These are phyloP conservation scores for Ceratonia siliqua DNA, from an alignment of 306 rosid genomes.

Conservation along the genomic window DNA sequence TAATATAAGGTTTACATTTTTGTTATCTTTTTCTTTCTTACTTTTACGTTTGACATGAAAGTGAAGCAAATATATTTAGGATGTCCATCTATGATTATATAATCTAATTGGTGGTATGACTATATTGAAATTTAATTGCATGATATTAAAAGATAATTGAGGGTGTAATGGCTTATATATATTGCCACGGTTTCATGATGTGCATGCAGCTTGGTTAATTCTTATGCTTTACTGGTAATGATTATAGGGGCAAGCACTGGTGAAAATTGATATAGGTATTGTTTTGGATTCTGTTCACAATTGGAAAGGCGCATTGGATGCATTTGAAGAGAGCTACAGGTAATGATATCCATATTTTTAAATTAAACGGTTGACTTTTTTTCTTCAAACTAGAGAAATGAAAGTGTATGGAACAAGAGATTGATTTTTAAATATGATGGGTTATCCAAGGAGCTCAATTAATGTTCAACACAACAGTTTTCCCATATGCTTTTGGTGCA, in stretches of 20 bases:
- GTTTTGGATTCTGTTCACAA: constrained; percentile 72
- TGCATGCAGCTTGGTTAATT: constrained; percentile 34
- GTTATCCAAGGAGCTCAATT: constrained; percentile 26
- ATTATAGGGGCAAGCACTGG: constrained; percentile 81
- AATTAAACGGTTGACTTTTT: not conserved
- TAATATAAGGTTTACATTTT: constrained; percentile 6
- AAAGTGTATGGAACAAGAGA: constrained; percentile 17
- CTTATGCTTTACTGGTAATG: constrained; percentile 37
- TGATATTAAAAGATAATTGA: constrained; percentile 16
- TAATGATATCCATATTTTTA: constrained; percentile 30
- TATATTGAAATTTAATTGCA: constrained; percentile 27
- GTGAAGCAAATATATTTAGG: constrained; percentile 15
- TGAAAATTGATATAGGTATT: constrained; percentile 70
- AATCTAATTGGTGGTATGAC: not conserved
- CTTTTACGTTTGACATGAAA: not conserved
- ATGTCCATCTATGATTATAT: constrained; percentile 3
- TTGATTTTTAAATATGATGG: not conserved
- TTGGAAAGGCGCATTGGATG: constrained; percentile 65
- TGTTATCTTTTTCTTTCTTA: constrained; percentile 25
- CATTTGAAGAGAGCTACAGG: constrained; percentile 85
- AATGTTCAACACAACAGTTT: constrained; percentile 11
- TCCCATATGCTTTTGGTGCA: constrained; percentile 26
- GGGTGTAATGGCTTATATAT: not conserved
- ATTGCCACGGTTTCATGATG: not conserved
- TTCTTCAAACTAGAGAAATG: constrained; percentile 9